A percentile compares a stretch with the other conserved stretches of the same genome.
Evolutionary conservation across 2,329 filamentous ascomycete species (phyloP).

Genomic region (Nannizziopsis arthrosporioides): DNA sequence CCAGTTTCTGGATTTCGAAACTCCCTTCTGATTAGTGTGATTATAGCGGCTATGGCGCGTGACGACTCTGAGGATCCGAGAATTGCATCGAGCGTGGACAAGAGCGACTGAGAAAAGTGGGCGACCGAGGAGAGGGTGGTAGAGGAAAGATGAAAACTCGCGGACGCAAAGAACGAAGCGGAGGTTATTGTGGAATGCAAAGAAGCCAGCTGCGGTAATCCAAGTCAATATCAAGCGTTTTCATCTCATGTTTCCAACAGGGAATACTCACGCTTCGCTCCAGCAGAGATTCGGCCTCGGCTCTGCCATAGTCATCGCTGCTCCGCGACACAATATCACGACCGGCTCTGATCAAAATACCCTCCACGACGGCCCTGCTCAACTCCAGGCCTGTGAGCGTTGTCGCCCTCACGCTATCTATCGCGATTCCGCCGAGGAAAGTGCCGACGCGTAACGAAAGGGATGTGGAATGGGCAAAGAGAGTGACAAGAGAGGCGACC

Average conservation of each 20-base stretch:
- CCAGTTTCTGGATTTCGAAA: constrained; percentile 29
- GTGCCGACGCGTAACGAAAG: constrained; percentile 35
- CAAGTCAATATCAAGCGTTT: background rate
- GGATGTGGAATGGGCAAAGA: constrained; percentile 36
- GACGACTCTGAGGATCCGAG: constrained; percentile 40
- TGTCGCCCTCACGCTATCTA: constrained; percentile 35
- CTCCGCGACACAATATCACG: constrained; percentile 34
- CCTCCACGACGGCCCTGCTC: constrained; percentile 36
- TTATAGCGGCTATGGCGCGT: constrained; percentile 38
- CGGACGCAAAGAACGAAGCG: constrained; percentile 37
- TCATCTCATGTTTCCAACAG: background rate
- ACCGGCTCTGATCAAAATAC: constrained; percentile 34
- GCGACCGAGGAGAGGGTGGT: constrained; percentile 34
- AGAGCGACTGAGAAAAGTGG: constrained; percentile 33
- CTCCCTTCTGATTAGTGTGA: constrained; percentile 37
- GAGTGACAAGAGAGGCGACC: constrained; percentile 35
- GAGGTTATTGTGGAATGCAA: constrained; percentile 37
- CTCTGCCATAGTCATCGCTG: constrained; percentile 37
- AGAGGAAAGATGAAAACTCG: constrained; percentile 37
- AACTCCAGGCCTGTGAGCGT: constrained; percentile 37
- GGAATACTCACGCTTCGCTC: constrained; percentile 34
- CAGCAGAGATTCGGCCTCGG: constrained; percentile 35
- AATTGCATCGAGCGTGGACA: constrained; percentile 37
- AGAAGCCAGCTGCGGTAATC: constrained; percentile 27
- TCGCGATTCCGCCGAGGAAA: constrained; percentile 33